A percentile compares a stretch with the other conserved stretches of the same genome.
These are phyloP conservation scores for Xylaria intraflava DNA, from an alignment of 495 filamentous ascomycete genomes.

Conservation along the genomic window DNA sequence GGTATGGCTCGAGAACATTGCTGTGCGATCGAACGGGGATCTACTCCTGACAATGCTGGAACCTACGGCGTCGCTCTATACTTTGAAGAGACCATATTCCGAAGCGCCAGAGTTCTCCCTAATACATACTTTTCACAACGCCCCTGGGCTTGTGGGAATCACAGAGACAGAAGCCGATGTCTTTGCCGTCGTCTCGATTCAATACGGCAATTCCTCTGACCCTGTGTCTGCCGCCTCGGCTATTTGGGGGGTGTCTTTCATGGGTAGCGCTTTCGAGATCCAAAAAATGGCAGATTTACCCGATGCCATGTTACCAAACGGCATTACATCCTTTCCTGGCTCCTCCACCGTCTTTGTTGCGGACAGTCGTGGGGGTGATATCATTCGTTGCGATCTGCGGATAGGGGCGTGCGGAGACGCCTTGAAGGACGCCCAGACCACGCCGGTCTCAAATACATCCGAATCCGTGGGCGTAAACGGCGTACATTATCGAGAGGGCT, in stretches of 20 bases:
- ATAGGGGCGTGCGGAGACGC: slow-evolving; percentile 20
- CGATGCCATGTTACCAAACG: slow-evolving; percentile 35
- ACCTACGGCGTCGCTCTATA: slow-evolving; percentile 26
- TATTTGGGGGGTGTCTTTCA: slow-evolving; percentile 25
- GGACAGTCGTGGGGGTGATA: slow-evolving; percentile 31
- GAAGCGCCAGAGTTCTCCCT: slow-evolving; percentile 22
- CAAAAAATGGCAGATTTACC: slow-evolving; percentile 26
- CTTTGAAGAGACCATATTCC: slow-evolving; percentile 19
- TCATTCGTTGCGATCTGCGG: slow-evolving; percentile 26
- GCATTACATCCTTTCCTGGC: slow-evolving; percentile 18
- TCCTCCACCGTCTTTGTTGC: slow-evolving; percentile 24
- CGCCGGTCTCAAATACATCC: slow-evolving; percentile 1
- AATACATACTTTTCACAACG: slow-evolving; percentile 33
- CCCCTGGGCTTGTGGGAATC: slow-evolving; percentile 31
- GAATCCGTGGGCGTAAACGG: slow-evolving; percentile 40
- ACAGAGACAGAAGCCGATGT: slow-evolving; percentile 32
- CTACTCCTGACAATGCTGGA: slow-evolving; percentile 36
- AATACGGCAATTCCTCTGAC: slow-evolving; percentile 20
- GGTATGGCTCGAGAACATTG: slow-evolving; percentile 39
- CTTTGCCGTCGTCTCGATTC: slow-evolving; percentile 33
- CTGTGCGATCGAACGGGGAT: slow-evolving; percentile 39
- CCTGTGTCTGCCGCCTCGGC: slow-evolving; percentile 28
- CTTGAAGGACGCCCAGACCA: slow-evolving; percentile 12
- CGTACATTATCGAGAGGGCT: slow-evolving; percentile 21
- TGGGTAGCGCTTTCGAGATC: slow-evolving; percentile 7